Conservation (phyloP, 495 filamentous ascomycete species). For the Talaromyces thailandensis region DNA sequence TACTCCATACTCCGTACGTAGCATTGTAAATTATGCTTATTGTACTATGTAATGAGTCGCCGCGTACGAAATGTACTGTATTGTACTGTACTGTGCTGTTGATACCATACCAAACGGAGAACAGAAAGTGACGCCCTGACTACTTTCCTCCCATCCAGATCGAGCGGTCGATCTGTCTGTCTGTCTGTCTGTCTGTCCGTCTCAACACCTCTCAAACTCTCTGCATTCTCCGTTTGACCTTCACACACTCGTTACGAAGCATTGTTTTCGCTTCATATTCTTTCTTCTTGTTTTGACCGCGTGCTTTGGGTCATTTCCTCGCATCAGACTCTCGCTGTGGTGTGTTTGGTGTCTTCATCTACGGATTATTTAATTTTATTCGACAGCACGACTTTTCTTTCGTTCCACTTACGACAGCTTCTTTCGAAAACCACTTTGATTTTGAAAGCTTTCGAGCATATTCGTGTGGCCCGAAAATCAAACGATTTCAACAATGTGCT, state of each 20-base stretch:
- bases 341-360: neutral
- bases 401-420: neutral
- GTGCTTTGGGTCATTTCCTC: neutral
- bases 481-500: neutral
- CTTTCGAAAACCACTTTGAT: neutral
- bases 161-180: neutral
- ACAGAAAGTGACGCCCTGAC: neutral
- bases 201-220: neutral
- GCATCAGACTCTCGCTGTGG: neutral
- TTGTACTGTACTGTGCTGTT: neutral
- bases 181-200: neutral
- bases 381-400: neutral
- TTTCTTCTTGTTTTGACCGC: neutral
- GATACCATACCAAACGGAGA: neutral
- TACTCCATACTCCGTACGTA: too few species aligned
- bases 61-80: neutral
- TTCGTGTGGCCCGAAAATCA: neutral
- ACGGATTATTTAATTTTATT: neutral
- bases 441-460: neutral
- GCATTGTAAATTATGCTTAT: neutral
- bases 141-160: neutral
- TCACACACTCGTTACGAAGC: neutral
- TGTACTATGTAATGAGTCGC: neutral
- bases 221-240: neutral
- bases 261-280: neutral